Base-by-base conservation (phyloP, 2,329 filamentous ascomycete species). In the Mycocentrospora acerina region DNA sequence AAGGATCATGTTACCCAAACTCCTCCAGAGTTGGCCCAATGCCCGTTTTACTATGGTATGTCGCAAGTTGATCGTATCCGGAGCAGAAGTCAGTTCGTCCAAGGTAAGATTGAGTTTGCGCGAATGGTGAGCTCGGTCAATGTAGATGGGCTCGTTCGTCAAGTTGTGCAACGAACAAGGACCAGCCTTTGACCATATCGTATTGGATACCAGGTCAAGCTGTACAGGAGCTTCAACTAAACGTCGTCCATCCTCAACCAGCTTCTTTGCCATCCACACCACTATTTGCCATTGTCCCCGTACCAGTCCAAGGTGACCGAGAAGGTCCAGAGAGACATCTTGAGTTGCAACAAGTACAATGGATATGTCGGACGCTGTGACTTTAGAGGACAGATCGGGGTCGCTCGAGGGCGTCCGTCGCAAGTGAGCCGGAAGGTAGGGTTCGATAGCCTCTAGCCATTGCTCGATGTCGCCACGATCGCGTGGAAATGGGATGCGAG, bases 21-120 rank as follows among this genome's bases (percentile, higher is more conserved):
- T 71, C 16, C 63, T 64, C 73, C 73, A 76, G 4, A 76, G 54
- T 31, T 69, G 64, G 9, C 73, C 73, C 13, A 76, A 43, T 0
- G 64, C 67, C 24, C 62, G 58, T 35, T 70, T 68, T 6, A 59
- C 44, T 3, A 61, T 32, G 2, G 34, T 34, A 11, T 51, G 45
- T 5, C 42, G 44, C 8, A 39, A 37, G 26, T 55, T 35, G 24
- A 64, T 52, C 5, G 58, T 51, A 2, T 61, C 55, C 7, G 61
- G 62, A 7, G 49, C 44, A 18, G 51, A 45, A 6, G 55, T 62
- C 10, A 60, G 29, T 4, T 48, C 47, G n/a, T 64, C 53, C 24
- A 66, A 42, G 24, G 38, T 52, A 13, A 32, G 37, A 9, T 50
- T 39, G 11, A 51, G 46, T 35, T 42, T 49, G 16, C 29, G 46